Evolutionary conservation across 2,329 filamentous ascomycete genomes (phyloP), one percentile per base, ranked within the genome.

Genomic region (Cladorrhinum sp.): DNA sequence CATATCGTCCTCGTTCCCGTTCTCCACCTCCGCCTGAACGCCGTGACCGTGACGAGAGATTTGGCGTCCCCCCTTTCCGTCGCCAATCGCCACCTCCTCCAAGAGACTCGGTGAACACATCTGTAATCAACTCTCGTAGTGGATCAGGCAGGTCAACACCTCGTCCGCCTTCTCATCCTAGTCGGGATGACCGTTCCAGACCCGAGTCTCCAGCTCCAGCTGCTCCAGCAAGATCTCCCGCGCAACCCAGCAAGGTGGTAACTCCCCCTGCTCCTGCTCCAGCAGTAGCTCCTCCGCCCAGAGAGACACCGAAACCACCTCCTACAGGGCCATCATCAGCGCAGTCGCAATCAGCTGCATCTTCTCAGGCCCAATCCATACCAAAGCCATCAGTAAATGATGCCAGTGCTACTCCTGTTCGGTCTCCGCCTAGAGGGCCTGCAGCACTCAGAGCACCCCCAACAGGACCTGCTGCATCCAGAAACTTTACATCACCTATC

Each of bases 391-490:
- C 61, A 20, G 60, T 60, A 22, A 62, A 67, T 66, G 50, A 72
- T 67, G 38, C 66, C 66, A 50, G 66, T 59, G 25, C 70, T 61
- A 36, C 71, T 66, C 59, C 76, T 70, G 25, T 70, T 13, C 75
- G 75, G 64, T 83, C 82, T 18, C 83, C 83, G 12, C 83, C 83
- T 2, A 79, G 81, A 55, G 83, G 81, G 0, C 83, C 83, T 25
- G 81, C 82, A 12, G 81, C 81, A 13, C 71, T 83, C 18, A 76
- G 81, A 62, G 77, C 75, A 12, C 79, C 81, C 20, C 81, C 82
- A 2, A 82, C 78, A 0, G 81, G 77, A 1, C 77, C 78, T 0
- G 67, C 70, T 16, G 68, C 69, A 25, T 66, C 67, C 22, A 74
- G 79, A 66, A 79, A 73, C 66, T 75, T 75, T 60, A 68, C 72